These are phyloP conservation scores for Vanrija humicola DNA, from an alignment of 1,284 basidiomycete genomes.

Conservation along the genomic window DNA sequence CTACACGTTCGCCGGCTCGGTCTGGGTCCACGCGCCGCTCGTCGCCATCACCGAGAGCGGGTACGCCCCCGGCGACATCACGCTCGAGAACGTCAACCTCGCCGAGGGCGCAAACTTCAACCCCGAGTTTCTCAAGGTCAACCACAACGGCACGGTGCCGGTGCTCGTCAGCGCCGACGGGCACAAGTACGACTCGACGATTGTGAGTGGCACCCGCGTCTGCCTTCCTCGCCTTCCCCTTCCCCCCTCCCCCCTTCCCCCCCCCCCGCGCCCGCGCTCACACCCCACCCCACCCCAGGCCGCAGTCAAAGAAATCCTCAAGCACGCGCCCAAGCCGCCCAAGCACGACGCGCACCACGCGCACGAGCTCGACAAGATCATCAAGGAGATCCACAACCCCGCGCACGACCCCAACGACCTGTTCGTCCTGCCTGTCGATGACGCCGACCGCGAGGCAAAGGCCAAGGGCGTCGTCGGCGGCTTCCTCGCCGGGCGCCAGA, in stretches of 20 bases:
- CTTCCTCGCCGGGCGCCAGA: slow-evolving; percentile 55
- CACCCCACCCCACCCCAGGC: not conserved
- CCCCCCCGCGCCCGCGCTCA: not conserved
- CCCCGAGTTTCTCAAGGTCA: slow-evolving; percentile 58
- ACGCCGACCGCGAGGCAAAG: slow-evolving; percentile 56
- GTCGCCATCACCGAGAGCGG: slow-evolving; percentile 41
- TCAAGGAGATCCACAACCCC: slow-evolving; percentile 55
- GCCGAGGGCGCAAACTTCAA: slow-evolving; percentile 58
- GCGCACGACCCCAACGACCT: slow-evolving; percentile 58
- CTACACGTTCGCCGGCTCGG: slow-evolving; percentile 40
- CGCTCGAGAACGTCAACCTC: slow-evolving; percentile 33
- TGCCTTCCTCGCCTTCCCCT: no score
- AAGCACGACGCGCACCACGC: slow-evolving; percentile 25
- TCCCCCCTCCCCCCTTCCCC: no score
- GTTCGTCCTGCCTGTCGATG: slow-evolving; percentile 54
- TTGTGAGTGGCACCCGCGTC: no score
- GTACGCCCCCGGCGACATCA: slow-evolving; percentile 29
- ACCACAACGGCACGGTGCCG: slow-evolving; percentile 58
- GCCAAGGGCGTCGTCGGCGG: slow-evolving; percentile 44
- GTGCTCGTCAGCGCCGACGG: slow-evolving; percentile 53
- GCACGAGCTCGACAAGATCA: slow-evolving; percentile 31
- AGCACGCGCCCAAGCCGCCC: slow-evolving; percentile 51
- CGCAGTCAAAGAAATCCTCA: slow-evolving; percentile 54
- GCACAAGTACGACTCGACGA: slow-evolving; percentile 20
- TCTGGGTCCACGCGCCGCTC: slow-evolving; percentile 43